phyloP scores from a whole-genome alignment of 495 filamentous ascomycete genomes.

The Penicillium parvum region DNA sequence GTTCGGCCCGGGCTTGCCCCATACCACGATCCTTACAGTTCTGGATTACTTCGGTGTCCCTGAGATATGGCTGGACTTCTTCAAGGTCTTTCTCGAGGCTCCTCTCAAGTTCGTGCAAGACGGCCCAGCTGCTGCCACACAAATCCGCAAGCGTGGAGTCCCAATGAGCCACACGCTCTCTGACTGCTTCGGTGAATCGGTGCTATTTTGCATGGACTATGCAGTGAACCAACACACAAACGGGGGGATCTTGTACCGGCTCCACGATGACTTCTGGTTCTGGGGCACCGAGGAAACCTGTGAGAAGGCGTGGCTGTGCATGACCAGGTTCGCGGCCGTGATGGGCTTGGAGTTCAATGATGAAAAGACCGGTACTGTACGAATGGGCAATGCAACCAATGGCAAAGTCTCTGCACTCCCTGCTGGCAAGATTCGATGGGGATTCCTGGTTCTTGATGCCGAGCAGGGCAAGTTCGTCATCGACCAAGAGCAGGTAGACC shows the following conservation, averaged over 20 bases:
- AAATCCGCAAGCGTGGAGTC: conserved; percentile 50
- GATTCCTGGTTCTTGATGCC: conserved; percentile 56
- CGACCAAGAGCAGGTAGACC: conserved; percentile 57
- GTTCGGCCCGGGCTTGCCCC: conserved; percentile 58
- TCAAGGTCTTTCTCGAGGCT: conserved; percentile 54
- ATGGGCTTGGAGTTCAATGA: conserved; percentile 56
- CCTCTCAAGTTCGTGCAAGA: conserved; percentile 58
- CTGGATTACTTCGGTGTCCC: conserved; percentile 59
- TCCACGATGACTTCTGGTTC: conserved; percentile 69
- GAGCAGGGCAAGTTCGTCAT: conserved; percentile 55
- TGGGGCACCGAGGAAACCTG: conserved; percentile 54
- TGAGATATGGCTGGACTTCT: conserved; percentile 57
- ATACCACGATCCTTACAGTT: conserved; percentile 52
- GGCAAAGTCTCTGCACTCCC: conserved; percentile 30
- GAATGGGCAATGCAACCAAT: conserved; percentile 12
- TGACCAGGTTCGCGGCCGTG: conserved; percentile 48
- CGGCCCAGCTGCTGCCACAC: conserved; percentile 34
- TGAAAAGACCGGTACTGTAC: conserved; percentile 57
- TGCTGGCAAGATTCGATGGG: conserved; percentile 59
- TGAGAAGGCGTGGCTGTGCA: conserved; percentile 54
- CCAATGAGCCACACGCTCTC: conserved; percentile 59
- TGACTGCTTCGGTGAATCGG: conserved; percentile 53
- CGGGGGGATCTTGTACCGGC: conserved; percentile 51
- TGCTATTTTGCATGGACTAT: conserved; percentile 64
- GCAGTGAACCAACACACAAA: conserved; percentile 57